phyloP scores from a whole-genome alignment of 2,329 filamentous ascomycete species.

The Domatiomyces globalis region DNA sequence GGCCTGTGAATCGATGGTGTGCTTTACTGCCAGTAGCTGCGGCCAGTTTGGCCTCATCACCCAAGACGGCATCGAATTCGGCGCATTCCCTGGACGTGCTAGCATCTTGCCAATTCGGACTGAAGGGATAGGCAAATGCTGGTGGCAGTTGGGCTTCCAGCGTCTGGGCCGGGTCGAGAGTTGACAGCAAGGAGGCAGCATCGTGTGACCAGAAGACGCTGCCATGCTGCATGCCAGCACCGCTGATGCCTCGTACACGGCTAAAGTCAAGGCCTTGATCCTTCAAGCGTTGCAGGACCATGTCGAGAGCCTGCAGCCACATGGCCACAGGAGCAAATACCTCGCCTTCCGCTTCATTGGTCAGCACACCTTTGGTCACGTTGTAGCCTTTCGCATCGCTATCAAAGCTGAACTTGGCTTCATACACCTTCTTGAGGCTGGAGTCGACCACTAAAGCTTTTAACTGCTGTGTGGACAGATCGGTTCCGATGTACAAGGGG shows the following conservation, averaged over 20 bases:
- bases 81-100: conserved; percentile 90
- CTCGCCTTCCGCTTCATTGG: conserved; percentile 68
- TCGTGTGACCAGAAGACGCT: conserved; percentile 80
- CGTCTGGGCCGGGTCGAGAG: conserved; percentile 44
- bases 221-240: conserved; percentile 92
- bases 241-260: conserved; percentile 67
- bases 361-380: conserved; percentile 75
- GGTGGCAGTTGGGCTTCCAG: conserved; percentile 58
- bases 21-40: conserved; percentile 77
- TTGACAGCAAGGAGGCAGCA: conserved; percentile 50
- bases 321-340: conserved; percentile 86
- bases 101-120: conserved; percentile 96
- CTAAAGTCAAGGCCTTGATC: conserved; percentile 57
- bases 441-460: conserved; percentile 85
- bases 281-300: conserved; percentile 61
- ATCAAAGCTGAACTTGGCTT: conserved; percentile 93
- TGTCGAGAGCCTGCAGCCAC: conserved; percentile 86
- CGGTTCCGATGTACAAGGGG: conserved; percentile 78
- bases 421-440: conserved; percentile 61
- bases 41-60: conserved; percentile 54
- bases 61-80: conserved; percentile 62
- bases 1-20: conserved; percentile 95
- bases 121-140: conserved; percentile 71
- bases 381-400: conserved; percentile 64
- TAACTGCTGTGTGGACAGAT: conserved; percentile 91